These are phyloP conservation scores for Elaeis guineensis DNA, from an alignment of 176 grass and related monocot genomes.

Conservation along the genomic window DNA sequence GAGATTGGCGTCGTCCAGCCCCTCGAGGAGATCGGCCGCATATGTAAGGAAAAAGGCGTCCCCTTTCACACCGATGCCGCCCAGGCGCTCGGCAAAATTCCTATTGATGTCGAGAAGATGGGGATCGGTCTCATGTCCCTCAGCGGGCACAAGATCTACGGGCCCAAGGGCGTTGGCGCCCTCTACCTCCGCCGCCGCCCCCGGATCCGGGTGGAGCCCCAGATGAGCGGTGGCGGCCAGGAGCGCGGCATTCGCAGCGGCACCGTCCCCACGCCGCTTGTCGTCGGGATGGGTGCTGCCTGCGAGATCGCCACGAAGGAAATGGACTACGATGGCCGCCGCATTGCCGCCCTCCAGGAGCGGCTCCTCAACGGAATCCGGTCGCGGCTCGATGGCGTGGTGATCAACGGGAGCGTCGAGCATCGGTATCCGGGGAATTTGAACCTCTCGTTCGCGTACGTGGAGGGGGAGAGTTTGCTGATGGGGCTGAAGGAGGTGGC, in stretches of 20 bases:
- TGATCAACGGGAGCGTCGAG: slow-evolving; percentile 6
- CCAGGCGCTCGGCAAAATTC: slow-evolving; percentile 14
- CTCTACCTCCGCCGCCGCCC: slow-evolving; percentile 7
- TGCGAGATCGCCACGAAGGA: slow-evolving; percentile 3
- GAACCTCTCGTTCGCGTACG: slow-evolving; percentile 11
- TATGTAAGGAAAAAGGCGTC: slow-evolving; percentile 5
- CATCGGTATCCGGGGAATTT: slow-evolving; percentile 7
- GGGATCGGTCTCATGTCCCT: slow-evolving; percentile 11
- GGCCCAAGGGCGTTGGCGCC: slow-evolving; percentile 17
- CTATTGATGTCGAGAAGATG: neutral
- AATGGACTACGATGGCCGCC: slow-evolving; percentile 4
- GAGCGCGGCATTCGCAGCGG: slow-evolving; percentile 11
- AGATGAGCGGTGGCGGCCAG: slow-evolving; percentile 13
- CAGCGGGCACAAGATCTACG: slow-evolving; percentile 21
- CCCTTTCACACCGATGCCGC: slow-evolving; percentile 15
- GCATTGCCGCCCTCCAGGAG: neutral
- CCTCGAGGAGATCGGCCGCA: slow-evolving; percentile 1
- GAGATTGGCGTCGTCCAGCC: slow-evolving; percentile 16
- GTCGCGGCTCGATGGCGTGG: neutral
- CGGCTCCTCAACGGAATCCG: slow-evolving; percentile 1
- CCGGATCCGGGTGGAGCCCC: slow-evolving; percentile 1
- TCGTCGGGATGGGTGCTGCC: slow-evolving; percentile 15
- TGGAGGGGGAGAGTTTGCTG: slow-evolving; percentile 16
- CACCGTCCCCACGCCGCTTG: neutral
- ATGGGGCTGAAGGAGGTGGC: slow-evolving; percentile 19